Base-by-base conservation (phyloP, 805 yeast species). In the Teunomyces pallodes region DNA sequence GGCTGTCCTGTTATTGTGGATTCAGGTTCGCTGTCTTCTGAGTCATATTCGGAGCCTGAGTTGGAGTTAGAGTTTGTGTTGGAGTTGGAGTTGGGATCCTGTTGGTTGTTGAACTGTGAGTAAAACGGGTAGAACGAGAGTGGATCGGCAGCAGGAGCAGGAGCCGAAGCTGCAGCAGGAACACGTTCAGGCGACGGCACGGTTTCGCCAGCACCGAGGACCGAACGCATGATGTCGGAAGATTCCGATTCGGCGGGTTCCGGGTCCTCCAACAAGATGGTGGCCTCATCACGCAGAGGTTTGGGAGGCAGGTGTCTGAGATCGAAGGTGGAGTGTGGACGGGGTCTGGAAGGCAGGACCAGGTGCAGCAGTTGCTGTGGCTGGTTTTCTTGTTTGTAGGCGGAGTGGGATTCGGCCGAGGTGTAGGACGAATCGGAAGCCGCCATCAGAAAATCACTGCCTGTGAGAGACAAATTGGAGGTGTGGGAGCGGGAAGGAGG, bases 391-490 rank as follows among this genome's bases (percentile, higher is more conserved):
- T 38, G 27, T 12, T 38, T 24, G 41, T 7, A 45, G 26, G 44
- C 32, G 30, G 27, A 38, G 33, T 52, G 59, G 33, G 59, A 46
- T 24, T 63, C 67, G 40, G 51, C 43, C 17, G 71, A 65, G 3
- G 72, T 62, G 43, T 57, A 56, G 14, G 70, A 67, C 35, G 67
- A 61, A 36, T 60, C 62, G 16, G 71, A 66, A 12, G 57, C 57
- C 13, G 62, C 60, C 50, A 63, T 48, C 68, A 60, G 70, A 39
- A 69, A 64, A 27, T 70, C 75, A 52, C 71, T 66, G 31, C 66
- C 64, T 24, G 55, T 54, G 36, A 55, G 50, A 10, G 67, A 63
- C 31, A 43, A 33, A 5, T 48, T 47, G 6, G 56, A 50, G 14
- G 50, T 48, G 41, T 53, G 50, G n/a, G 56, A 39, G 46, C 51